Evolutionary conservation across 768 basidiomycete genomes (phyloP), one percentile per base, ranked within the genome.

Genomic region (Porphyrellus cyaneotinctus): DNA sequence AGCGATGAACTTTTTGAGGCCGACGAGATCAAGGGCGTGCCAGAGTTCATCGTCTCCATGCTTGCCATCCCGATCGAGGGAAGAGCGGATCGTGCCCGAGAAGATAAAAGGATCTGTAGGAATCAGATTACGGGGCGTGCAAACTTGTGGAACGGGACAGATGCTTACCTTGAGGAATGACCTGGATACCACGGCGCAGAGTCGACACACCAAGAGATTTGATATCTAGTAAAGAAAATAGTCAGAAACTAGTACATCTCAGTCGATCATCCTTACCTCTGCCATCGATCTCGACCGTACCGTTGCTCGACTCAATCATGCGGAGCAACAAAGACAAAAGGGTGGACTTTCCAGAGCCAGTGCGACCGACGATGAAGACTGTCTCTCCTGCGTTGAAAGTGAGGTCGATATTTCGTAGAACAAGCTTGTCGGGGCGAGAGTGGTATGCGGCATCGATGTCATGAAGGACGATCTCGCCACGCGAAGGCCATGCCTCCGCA

Each of bases 271-370:
- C 6, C 57, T 47, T 78, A 85, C 28, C 75, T 69, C 38, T 71
- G 38, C 85, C 83, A 61, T 89, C 84, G 53, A 94, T 87, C 72
- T 97, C 92, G 26, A 94, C 74, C 20, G 79, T 75, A 57, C 95
- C 80, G 7, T 75, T 74, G 8, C 88, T 90, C 14, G 63, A 56
- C 23, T 78, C 75, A 70, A 97, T 95, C 72, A 95, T 78, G n/a
- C 87, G 76, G 20, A 93, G 76, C n/a, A 84, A 72, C 33, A 84
- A 74, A 51, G 80, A 78, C 5, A 83, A 74, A 56, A 86, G 74
- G 30, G 82, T 89, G 13, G 82, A 84, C 71, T 91, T 91, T 33
- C 88, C 88, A 8, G 83, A 85, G 12, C 88, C 87, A 2, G 85
- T 87, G 18, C 81, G 79, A 42, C 88, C 88, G 50, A 88, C 88